Evolutionary conservation across 2,329 filamentous ascomycete species (phyloP), one percentile per base, ranked within the genome.

Genomic region (Aureobasidium vineae): DNA sequence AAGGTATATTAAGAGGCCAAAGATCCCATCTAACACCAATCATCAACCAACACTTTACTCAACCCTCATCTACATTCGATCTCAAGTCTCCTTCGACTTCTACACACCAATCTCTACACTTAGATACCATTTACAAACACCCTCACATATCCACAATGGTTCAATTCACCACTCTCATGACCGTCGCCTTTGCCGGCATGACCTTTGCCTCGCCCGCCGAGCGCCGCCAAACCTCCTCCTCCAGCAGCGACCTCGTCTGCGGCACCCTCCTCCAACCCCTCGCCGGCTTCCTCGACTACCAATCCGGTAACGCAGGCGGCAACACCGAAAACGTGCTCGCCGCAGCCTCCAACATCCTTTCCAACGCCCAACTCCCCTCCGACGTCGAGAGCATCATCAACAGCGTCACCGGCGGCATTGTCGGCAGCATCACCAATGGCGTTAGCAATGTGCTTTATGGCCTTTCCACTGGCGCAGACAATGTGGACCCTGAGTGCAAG

Each of bases 251-350:
- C 16, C 43, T 63, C 33, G 59, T 50, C 28, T 63, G 59, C 16
- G 59, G 59, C n/a, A 13, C n/a, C 11, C 59, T 63, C 21, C 59
- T 63, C 28, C 59, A 63, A 11, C 59, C 59, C 19, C 59, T 63
- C 45, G 43, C 59, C 43, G 59, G 59, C 21, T 63, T 63, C 59
- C 59, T 63, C 43, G 59, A 63, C 43, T 63, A 63, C 43, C 59
- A 63, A 28, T 63, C 59, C 3, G 59, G 59, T 16, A 50, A 63
- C 7, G 59, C 21, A 7, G 59, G n/a, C 7, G 59, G 59, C 45
- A 63, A 63, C 21, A n/a, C 15, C 13, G n/a, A 63, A 3, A 63
- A 49, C 31, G 43, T 63, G 2, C n/a, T 63, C 2, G 41, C 43
- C 2, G 59, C 43, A 1, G 59, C 59, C 6, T 23, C 16, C 13